Conservation (phyloP, 2,329 filamentous ascomycete genomes). For the Fusarium dimerum region DNA sequence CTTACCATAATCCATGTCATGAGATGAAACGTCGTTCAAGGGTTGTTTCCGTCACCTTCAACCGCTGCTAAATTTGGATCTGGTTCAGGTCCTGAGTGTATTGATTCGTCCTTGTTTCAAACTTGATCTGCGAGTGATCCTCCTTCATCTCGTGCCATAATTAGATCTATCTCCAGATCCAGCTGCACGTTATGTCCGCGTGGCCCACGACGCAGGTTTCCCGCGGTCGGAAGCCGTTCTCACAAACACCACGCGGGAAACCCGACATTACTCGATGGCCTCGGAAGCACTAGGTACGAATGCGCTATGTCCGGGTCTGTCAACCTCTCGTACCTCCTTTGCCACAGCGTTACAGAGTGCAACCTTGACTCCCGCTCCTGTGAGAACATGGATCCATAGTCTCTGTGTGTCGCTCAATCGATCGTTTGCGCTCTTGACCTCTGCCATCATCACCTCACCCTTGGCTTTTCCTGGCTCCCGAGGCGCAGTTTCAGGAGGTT, state of each 20-base stretch:
- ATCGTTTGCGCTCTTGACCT: conserved; percentile 87
- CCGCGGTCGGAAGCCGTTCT: background rate
- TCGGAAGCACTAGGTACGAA: conserved; percentile 8
- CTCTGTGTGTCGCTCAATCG: conserved; percentile 93
- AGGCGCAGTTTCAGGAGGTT: conserved; percentile 16
- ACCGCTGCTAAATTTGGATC: conserved; percentile 28
- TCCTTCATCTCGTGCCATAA: background rate
- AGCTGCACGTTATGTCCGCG: background rate
- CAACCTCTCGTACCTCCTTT: conserved; percentile 49
- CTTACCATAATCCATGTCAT: conserved; percentile 21
- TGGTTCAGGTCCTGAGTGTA: background rate
- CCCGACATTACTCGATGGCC: background rate
- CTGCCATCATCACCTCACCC: conserved; percentile 72
- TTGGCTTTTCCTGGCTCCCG: conserved; percentile 37
- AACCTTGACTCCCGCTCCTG: conserved; percentile 79
- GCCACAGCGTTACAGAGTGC: conserved; percentile 72
- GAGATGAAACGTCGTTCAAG: conserved; percentile 22
- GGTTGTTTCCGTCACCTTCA: conserved; percentile 19
- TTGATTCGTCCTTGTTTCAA: too few species aligned
- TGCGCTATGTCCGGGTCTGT: conserved; percentile 27
- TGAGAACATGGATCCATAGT: conserved; percentile 94
- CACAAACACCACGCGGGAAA: background rate
- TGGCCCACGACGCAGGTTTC: background rate
- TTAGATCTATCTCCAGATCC: background rate
- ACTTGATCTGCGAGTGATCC: background rate